These are phyloP conservation scores for Yamadazyma diddensiae DNA, from an alignment of 1,139 yeast genomes.

Conservation along the genomic window DNA sequence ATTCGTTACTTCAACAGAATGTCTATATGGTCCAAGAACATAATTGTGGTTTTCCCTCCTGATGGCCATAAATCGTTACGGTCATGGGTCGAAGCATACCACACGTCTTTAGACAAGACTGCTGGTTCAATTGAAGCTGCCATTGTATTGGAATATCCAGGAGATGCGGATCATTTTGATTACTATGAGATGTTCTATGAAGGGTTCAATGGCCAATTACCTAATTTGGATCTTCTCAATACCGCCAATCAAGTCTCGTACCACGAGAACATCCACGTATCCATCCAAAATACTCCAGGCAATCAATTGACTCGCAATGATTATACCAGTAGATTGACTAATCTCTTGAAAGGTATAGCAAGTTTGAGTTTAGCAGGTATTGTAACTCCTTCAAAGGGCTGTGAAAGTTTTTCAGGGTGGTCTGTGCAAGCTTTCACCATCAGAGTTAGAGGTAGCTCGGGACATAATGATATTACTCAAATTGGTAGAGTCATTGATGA, in stretches of 20 bases:
- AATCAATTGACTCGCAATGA: constrained; percentile 44
- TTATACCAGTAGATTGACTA: constrained; percentile 55
- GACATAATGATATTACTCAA: constrained; percentile 78
- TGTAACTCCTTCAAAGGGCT: constrained; percentile 55
- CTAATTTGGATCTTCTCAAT: constrained; percentile 86
- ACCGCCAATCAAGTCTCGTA: constrained; percentile 68
- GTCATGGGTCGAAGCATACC: constrained; percentile 94
- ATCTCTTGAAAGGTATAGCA: constrained; percentile 62
- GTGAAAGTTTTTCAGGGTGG: constrained; percentile 95
- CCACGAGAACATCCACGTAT: constrained; percentile 70
- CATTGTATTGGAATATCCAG: constrained; percentile 75
- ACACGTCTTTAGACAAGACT: constrained; percentile 76
- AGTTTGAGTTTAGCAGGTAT: constrained; percentile 73
- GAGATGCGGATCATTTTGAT: constrained; percentile 64
- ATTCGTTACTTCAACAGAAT: constrained; percentile 78
- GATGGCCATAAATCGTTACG: constrained; percentile 69
- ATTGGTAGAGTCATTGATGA: constrained; percentile 91
- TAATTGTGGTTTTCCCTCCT: constrained; percentile 79
- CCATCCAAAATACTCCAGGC: constrained; percentile 59
- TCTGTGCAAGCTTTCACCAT: constrained; percentile 88
- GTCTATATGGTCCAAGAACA: constrained; percentile 95
- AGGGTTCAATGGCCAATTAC: constrained; percentile 93
- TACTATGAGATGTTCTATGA: constrained; percentile 75
- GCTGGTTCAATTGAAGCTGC: constrained; percentile 98
- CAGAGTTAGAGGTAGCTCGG: constrained; percentile 57